Base-by-base conservation (phyloP, 805 yeast genomes). In the Jamesozyma lodderae region DNA sequence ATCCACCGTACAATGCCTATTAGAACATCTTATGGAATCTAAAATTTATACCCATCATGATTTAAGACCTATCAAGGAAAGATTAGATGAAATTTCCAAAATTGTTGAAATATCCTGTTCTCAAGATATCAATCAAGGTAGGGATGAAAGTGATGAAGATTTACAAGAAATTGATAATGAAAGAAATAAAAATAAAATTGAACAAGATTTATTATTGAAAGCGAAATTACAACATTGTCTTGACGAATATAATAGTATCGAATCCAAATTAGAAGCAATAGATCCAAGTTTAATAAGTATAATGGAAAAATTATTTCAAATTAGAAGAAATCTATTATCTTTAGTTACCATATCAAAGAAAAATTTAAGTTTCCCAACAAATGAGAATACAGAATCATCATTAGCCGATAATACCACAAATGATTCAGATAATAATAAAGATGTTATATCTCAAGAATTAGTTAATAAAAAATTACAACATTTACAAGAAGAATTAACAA, bases 41-140 rank as follows among this genome's bases (percentile, higher is more conserved):
- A 78, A 77, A 39, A 85, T 84, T 16, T 90, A 79, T 60, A 87
- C 96, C 1, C 76, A 75, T 40, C 83, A 81, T 49, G 98, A 92
- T 58, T 70, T 87, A 46, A 65, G 68, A 42, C 94, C 96, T 1
- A 82, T 92, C 36, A 69, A 75, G 41, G 75, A 70, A 37, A 73
- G 97, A 44, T 66, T 92, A 41, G 67, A 64, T 33, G 94, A 86
- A 49, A 82, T 90, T 37, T 63, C 69, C 35, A 64, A 60, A 15
- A 85, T 86, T 41, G 77, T 87, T 24, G 66, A 65, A 31, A 54
- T 56, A 33, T 68, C 66, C 37, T 53, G 48, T 35, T 15, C 38
- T 18, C 38, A 37, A 22, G 53, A 33, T 47, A 47, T 28, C 15
- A 35, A 21, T 13, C 39, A 34, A 19, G 48, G 46, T 8, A 53